Conservation (phyloP, 2,329 filamentous ascomycete species). For the Stachybotrys elegans region DNA sequence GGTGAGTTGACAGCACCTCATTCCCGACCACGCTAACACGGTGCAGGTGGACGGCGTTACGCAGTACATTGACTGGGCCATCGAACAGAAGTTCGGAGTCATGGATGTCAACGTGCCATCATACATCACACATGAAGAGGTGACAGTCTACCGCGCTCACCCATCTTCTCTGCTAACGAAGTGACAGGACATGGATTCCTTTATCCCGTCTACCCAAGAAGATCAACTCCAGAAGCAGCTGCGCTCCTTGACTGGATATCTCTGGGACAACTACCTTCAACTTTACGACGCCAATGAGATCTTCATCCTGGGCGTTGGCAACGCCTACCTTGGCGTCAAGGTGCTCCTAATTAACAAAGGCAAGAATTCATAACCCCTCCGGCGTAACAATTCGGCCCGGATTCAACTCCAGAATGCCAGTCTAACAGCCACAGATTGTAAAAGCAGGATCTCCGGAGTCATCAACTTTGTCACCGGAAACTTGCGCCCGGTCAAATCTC, state of each 20-base stretch:
- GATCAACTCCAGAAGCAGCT: conserved; percentile 52
- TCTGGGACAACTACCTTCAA: conserved; percentile 98
- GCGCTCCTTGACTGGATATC: conserved; percentile 72
- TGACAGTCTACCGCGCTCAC: no score
- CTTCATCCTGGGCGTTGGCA: conserved; percentile 84
- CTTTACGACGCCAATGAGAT: conserved; percentile 66
- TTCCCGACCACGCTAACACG: conserved; percentile 7
- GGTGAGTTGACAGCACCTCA: conserved; percentile 47
- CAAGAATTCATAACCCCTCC: conserved; percentile 34
- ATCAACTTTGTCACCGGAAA: conserved; percentile 78
- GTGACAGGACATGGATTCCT: conserved; percentile 41
- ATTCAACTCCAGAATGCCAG: no score
- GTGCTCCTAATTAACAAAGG: conserved; percentile 74
- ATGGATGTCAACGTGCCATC: conserved; percentile 90
- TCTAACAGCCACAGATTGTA: no score
- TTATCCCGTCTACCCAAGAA: conserved; percentile 39
- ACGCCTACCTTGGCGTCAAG: conserved; percentile 79
- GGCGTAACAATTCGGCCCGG: background rate
- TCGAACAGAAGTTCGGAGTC: conserved; percentile 70
- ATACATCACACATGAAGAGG: conserved; percentile 61
- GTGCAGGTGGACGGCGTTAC: conserved; percentile 74
- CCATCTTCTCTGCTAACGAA: conserved; percentile 13
- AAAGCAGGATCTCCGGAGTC: conserved; percentile 63
- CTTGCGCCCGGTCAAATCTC: conserved; percentile 73
- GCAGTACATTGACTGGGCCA: conserved; percentile 80